Percentiles rank a stretch among this genome's conserved stretches.
phyloP scores from a whole-genome alignment of 352 stramenopile genomes.

The Phytophthora nicotianae region DNA sequence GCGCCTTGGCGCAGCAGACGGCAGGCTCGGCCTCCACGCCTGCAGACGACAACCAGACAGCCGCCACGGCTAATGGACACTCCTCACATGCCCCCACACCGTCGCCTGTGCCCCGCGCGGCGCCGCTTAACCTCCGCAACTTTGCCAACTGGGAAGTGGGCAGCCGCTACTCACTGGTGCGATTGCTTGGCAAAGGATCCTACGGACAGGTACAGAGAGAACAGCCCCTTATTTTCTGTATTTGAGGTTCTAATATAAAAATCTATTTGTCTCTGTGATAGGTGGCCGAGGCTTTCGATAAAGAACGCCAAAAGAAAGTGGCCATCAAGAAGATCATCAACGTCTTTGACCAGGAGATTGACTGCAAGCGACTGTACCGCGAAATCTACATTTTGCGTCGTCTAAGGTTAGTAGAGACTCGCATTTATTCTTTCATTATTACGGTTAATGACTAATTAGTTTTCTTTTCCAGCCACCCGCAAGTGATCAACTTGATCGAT shows the following conservation, averaged over 20 bases:
- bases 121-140: constrained; percentile 79
- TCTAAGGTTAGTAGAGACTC: constrained; percentile 50
- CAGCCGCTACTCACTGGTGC: constrained; percentile 79
- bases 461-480: constrained; percentile 51
- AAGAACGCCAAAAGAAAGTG: constrained; percentile 77
- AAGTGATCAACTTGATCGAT: constrained; percentile 86
- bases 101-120: constrained; percentile 62
- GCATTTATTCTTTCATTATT: no score
- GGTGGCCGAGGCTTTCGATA: constrained; percentile 85
- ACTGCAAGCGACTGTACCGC: constrained; percentile 87
- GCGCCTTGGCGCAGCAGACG: constrained; percentile 17
- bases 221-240: not conserved
- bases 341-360: constrained; percentile 88
- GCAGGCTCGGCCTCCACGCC: constrained; percentile 25
- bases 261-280: constrained; percentile 21
- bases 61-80: constrained; percentile 21
- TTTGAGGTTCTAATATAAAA: constrained; percentile 12
- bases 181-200: constrained; percentile 82
- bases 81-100: constrained; percentile 59
- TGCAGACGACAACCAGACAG: constrained; percentile 33
- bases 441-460: not conserved
- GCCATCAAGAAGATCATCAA: constrained; percentile 92
- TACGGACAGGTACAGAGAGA: constrained; percentile 72
- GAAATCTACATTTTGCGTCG: constrained; percentile 91
- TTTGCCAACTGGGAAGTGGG: constrained; percentile 88